phyloP scores from a whole-genome alignment of 2,329 filamentous ascomycete species.

The Cercospora beticola region DNA sequence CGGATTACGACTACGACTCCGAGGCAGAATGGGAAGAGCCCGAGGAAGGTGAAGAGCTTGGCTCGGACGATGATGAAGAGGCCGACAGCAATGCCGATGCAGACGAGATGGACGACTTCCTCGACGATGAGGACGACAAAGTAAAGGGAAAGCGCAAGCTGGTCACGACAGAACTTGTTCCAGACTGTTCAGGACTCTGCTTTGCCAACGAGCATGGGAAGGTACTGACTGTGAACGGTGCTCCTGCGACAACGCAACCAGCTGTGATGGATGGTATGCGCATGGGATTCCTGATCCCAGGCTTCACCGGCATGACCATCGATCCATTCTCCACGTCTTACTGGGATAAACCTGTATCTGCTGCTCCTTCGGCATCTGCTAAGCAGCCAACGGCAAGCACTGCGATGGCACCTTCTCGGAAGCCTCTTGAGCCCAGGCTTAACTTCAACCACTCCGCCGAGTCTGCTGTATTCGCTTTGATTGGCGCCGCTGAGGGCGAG shows the following conservation, averaged over 20 bases:
- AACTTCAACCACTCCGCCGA: conserved; percentile 30
- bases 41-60: conserved; percentile 64
- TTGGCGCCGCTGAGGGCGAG: conserved; percentile 34
- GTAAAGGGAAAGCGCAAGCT: conserved; percentile 63
- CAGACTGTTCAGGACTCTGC: conserved; percentile 75
- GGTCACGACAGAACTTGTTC: conserved; percentile 67
- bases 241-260: conserved; percentile 37
- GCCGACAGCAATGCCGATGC: conserved; percentile 73
- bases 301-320: conserved; percentile 56
- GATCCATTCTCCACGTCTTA: conserved; percentile 83
- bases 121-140: conserved; percentile 73
- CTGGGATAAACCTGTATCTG: conserved; percentile 58
- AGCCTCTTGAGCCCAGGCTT: conserved; percentile 44
- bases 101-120: conserved; percentile 83
- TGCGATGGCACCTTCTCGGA: conserved; percentile 42
- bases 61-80: conserved; percentile 64
- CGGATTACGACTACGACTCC: conserved; percentile 82
- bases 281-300: conserved; percentile 34
- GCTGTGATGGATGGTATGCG: conserved; percentile 39
- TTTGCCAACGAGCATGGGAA: conserved; percentile 66
- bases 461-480: conserved; percentile 25
- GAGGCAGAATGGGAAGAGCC: conserved; percentile 82
- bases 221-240: conserved; percentile 47
- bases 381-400: conserved; percentile 24
- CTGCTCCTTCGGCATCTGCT: conserved; percentile 26